phyloP scores from a whole-genome alignment of 1,284 basidiomycete species.

The Trichosporon sp. region DNA sequence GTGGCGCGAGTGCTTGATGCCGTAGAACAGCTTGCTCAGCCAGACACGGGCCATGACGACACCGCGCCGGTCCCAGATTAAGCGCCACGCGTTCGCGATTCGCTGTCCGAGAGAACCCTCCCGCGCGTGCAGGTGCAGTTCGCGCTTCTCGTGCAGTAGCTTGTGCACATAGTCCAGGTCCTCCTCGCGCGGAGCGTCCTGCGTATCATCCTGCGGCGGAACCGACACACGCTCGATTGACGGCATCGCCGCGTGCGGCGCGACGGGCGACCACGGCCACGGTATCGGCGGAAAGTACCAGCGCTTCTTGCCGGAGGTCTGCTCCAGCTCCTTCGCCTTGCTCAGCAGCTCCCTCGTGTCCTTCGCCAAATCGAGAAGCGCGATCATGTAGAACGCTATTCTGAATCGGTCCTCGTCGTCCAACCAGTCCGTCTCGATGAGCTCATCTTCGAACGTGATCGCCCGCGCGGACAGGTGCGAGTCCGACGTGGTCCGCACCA shows the following conservation, averaged over 20 bases:
- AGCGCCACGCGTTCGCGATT: constrained; percentile 26
- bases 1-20: constrained; percentile 49
- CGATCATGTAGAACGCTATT: constrained; percentile 45
- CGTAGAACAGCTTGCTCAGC: constrained; percentile 34
- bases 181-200: constrained; percentile 7
- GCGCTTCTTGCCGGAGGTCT: constrained; percentile 3
- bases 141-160: constrained; percentile 9
- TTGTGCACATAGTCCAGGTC: constrained; percentile 24
- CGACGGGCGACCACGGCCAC: constrained; percentile 19
- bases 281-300: constrained; percentile 19
- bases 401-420: constrained; percentile 39
- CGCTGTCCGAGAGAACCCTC: neutral
- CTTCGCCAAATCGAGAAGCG: constrained; percentile 39
- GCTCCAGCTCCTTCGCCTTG: constrained; percentile 11
- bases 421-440: constrained; percentile 23
- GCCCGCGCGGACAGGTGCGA: neutral
- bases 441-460: constrained; percentile 21
- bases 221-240: constrained; percentile 2
- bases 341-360: constrained; percentile 29
- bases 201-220: neutral
- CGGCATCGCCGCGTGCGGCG: constrained; percentile 7
- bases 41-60: constrained; percentile 32
- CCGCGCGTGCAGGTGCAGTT: neutral
- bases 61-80: constrained; percentile 32
- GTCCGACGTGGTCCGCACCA: neutral